Evolutionary conservation across 2,329 filamentous ascomycete genomes (phyloP).

Genomic region (Geoglossum cookeanum): DNA sequence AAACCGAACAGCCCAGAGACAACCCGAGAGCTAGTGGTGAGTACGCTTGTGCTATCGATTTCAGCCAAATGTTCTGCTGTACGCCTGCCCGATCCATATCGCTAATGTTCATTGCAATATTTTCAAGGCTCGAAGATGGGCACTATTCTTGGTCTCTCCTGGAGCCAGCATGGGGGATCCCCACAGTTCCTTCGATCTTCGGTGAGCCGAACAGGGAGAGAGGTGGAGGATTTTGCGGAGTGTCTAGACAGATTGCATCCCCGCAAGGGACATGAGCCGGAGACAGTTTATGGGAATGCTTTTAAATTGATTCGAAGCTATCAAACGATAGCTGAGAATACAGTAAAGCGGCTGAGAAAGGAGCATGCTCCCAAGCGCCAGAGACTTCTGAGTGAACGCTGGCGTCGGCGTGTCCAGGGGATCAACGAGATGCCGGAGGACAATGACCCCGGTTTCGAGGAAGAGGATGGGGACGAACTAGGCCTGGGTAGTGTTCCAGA

Average conservation of each 20-base stretch:
- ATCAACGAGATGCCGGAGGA: background rate
- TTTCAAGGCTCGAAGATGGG: background rate
- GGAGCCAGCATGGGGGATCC: background rate
- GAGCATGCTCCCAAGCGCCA: slow-evolving; percentile 21
- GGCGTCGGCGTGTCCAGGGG: slow-evolving; percentile 5
- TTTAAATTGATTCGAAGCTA: slow-evolving; percentile 49
- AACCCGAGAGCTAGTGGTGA: background rate
- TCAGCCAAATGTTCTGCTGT: background rate
- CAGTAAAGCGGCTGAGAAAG: slow-evolving; percentile 26
- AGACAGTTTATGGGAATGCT: slow-evolving; percentile 44
- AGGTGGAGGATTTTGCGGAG: slow-evolving; percentile 75
- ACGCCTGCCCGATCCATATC: background rate
- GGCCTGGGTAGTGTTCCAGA: background rate
- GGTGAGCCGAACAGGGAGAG: slow-evolving; percentile 51
- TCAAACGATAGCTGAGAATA: slow-evolving; percentile 32
- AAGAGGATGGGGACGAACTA: background rate
- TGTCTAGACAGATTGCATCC: slow-evolving; percentile 57
- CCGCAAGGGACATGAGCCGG: slow-evolving; percentile 25
- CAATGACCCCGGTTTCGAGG: background rate
- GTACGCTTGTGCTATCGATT: background rate
- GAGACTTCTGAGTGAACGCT: slow-evolving; percentile 11
- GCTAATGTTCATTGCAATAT: background rate
- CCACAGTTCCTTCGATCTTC: slow-evolving; percentile 14
- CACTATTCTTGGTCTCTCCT: background rate
- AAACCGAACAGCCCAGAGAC: background rate